A percentile compares a stretch with the other conserved stretches of the same genome.
These are phyloP conservation scores for Gloeophyllum trabeum DNA, from an alignment of 768 basidiomycete genomes.

Conservation along the genomic window DNA sequence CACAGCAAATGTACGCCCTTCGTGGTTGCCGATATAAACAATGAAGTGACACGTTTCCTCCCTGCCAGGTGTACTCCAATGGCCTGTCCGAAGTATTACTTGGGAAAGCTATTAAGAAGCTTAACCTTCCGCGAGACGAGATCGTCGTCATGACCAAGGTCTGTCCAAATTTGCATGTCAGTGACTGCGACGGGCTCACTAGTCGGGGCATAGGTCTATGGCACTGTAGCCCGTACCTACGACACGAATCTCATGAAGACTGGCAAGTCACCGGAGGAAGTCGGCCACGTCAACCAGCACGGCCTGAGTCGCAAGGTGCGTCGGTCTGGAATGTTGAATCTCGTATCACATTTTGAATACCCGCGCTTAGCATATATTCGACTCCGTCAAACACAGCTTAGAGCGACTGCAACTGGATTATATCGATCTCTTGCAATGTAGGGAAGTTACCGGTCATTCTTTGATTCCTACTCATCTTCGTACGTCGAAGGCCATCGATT, in stretches of 20 bases:
- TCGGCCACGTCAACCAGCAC: conserved; percentile 16
- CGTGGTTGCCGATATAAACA: not conserved
- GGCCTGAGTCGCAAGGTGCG: conserved; percentile 20
- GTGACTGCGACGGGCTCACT: not conserved
- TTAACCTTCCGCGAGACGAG: conserved; percentile 24
- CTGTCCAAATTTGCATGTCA: not conserved
- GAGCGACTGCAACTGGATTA: conserved; percentile 22
- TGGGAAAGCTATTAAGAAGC: conserved; percentile 28
- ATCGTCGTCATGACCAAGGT: conserved; percentile 33
- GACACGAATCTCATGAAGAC: not conserved
- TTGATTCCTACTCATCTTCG: not conserved
- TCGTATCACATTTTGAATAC: not conserved
- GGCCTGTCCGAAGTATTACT: conserved; percentile 29
- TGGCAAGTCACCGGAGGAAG: conserved; percentile 2
- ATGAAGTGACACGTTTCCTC: conserved; percentile 1
- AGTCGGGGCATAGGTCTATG: conserved; percentile 1
- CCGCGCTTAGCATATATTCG: conserved; percentile 27
- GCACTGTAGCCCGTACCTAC: conserved; percentile 3
- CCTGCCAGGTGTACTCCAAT: conserved; percentile 20
- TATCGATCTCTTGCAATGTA: conserved; percentile 28
- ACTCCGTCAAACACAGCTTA: conserved; percentile 18
- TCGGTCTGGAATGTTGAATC: not conserved
- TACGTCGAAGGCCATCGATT: conserved; percentile 29
- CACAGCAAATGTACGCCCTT: conserved; percentile 21
- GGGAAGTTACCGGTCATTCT: conserved; percentile 2